A percentile compares a stretch with the other conserved stretches of the same genome.
Conservation (phyloP, 768 basidiomycete species). For the Hysterangium stoloniferum region DNA sequence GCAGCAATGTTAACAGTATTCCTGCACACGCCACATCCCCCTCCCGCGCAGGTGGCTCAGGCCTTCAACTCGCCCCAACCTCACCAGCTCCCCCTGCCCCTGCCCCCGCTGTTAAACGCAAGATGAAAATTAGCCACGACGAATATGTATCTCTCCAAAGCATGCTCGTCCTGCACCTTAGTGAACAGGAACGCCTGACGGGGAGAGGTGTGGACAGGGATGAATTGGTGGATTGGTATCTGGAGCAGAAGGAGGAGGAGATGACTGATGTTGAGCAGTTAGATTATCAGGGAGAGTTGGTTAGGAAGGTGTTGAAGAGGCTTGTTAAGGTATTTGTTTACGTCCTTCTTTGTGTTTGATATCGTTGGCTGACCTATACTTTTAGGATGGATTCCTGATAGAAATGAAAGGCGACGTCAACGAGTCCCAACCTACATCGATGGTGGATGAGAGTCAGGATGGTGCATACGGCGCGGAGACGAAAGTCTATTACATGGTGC, state of each 20-base stretch:
- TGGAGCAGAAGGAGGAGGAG: constrained; percentile 81
- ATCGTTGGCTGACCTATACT: constrained; percentile 1
- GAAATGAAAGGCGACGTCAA: constrained; percentile 80
- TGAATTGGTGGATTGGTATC: constrained; percentile 94
- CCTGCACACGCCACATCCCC: constrained; percentile 27
- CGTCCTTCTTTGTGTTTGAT: not conserved
- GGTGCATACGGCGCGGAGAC: constrained; percentile 46
- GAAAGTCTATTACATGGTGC: constrained; percentile 83
- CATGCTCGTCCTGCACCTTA: constrained; percentile 76
- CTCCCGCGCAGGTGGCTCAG: constrained; percentile 16
- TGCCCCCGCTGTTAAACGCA: constrained; percentile 44
- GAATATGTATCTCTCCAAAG: constrained; percentile 87
- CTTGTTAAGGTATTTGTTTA: constrained; percentile 69
- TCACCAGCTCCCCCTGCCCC: constrained; percentile 23
- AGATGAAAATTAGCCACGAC: constrained; percentile 94
- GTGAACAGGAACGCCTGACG: constrained; percentile 66
- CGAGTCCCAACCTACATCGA: constrained; percentile 60
- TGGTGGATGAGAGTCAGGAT: constrained; percentile 47
- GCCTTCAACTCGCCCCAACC: constrained; percentile 12
- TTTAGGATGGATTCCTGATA: constrained; percentile 76
- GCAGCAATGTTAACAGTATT: constrained; percentile 17
- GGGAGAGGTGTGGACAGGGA: constrained; percentile 78
- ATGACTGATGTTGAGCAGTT: constrained; percentile 79
- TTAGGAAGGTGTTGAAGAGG: constrained; percentile 82
- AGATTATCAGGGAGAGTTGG: constrained; percentile 84